phyloP scores from a whole-genome alignment of 768 basidiomycete species.

The Suillus discolor region DNA sequence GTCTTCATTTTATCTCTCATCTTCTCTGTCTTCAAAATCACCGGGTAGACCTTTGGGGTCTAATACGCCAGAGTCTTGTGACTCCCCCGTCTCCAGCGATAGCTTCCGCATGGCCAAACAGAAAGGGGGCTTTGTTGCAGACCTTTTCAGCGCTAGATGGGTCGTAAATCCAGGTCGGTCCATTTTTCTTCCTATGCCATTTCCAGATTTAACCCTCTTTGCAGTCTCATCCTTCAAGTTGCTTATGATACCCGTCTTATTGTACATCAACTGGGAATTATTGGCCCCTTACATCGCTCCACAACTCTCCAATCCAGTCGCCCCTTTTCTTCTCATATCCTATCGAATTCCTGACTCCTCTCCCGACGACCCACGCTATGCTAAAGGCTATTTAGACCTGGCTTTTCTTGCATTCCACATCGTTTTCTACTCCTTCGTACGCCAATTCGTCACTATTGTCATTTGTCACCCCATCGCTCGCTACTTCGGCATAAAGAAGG shows the following conservation, averaged over 20 bases:
- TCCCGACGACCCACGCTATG: slow-evolving; percentile 60
- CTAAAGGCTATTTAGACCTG: slow-evolving; percentile 75
- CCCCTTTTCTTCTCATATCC: slow-evolving; percentile 70
- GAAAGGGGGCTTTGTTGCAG: slow-evolving; percentile 46
- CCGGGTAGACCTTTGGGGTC: slow-evolving; percentile 41
- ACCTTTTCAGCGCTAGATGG: slow-evolving; percentile 64
- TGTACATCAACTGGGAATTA: slow-evolving; percentile 68
- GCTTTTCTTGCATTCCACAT: slow-evolving; percentile 82
- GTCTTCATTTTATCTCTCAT: slow-evolving; percentile 18
- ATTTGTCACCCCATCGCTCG: slow-evolving; percentile 69
- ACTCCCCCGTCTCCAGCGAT: slow-evolving; percentile 30
- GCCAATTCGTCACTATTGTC: slow-evolving; percentile 71
- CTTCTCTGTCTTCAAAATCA: not conserved
- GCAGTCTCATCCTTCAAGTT: slow-evolving; percentile 69
- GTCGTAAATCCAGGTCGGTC: slow-evolving; percentile 69
- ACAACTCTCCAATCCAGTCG: slow-evolving; percentile 70
- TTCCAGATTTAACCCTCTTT: not conserved
- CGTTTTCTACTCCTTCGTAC: slow-evolving; percentile 86
- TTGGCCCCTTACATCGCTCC: slow-evolving; percentile 49
- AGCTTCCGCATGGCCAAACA: slow-evolving; percentile 23
- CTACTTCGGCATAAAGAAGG: slow-evolving; percentile 67
- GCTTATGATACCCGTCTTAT: slow-evolving; percentile 57
- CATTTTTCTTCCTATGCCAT: not conserved
- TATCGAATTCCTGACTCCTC: slow-evolving; percentile 55
- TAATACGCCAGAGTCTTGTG: slow-evolving; percentile 36